Conservation (phyloP, 2,329 filamentous ascomycete genomes). For the Neodidymelliopsis sp. region DNA sequence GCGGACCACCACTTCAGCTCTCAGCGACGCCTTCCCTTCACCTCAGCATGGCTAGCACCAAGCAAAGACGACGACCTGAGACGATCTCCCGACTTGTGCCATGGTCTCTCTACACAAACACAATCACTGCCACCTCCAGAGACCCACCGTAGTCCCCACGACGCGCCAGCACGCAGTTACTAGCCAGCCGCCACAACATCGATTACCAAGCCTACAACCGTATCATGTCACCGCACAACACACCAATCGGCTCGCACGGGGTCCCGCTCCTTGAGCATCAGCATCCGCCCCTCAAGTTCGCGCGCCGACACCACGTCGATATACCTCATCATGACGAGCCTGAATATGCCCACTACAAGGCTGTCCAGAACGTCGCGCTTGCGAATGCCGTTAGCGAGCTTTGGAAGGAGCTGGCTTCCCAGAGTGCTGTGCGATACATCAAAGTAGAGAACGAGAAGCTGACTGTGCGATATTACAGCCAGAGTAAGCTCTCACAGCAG, state of each 20-base stretch:
- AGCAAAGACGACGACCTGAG: slow-evolving; percentile 5
- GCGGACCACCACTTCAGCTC: slow-evolving; percentile 20
- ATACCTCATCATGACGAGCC: slow-evolving; percentile 35
- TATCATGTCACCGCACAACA: slow-evolving; percentile 17
- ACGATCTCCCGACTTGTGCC: slow-evolving; percentile 5
- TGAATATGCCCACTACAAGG: slow-evolving; percentile 37
- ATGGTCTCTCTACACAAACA: slow-evolving; percentile 15
- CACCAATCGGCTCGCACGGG: slow-evolving; percentile 24
- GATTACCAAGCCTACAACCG: slow-evolving; percentile 9
- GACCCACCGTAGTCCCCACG: slow-evolving; percentile 10
- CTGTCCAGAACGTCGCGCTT: slow-evolving; percentile 33
- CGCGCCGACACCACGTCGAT: slow-evolving; percentile 33
- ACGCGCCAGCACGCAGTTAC: slow-evolving; percentile 21
- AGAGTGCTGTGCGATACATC: slow-evolving; percentile 31
- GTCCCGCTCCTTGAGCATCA: slow-evolving; percentile 34
- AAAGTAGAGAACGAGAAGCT: slow-evolving; percentile 41
- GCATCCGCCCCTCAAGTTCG: slow-evolving; percentile 42
- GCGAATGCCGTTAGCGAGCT: slow-evolving; percentile 34
- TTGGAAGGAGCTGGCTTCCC: slow-evolving; percentile 33
- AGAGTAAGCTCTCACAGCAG: slow-evolving; percentile 97
- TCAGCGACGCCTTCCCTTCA: slow-evolving; percentile 31
- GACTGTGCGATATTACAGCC: slow-evolving; percentile 64
- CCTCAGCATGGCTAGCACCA: slow-evolving; percentile 15
- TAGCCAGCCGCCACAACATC: slow-evolving; percentile 11
- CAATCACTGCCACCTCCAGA: slow-evolving; percentile 2